Percentiles rank a stretch among this genome's conserved stretches.
These are phyloP conservation scores for Globisporangium yorkense DNA, from an alignment of 352 stramenopile genomes.

Conservation along the genomic window DNA sequence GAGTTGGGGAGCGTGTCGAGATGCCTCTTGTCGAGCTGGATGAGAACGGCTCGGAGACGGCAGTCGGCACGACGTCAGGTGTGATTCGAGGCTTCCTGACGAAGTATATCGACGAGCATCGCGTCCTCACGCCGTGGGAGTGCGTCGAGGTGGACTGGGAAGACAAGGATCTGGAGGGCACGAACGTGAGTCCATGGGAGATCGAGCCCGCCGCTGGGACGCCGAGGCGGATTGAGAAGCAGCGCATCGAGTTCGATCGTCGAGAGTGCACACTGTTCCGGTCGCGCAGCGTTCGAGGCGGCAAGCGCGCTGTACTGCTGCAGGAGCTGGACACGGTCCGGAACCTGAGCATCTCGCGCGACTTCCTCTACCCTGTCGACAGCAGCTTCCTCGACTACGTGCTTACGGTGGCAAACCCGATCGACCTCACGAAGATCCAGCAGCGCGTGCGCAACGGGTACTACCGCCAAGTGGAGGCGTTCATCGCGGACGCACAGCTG, in stretches of 20 bases:
- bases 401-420: slow-evolving; percentile 76
- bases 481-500: slow-evolving; percentile 71
- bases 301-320: slow-evolving; percentile 39
- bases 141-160: slow-evolving; percentile 71
- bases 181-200: slow-evolving; percentile 74
- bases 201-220: slow-evolving; percentile 40
- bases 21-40: slow-evolving; percentile 72
- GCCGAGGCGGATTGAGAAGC: slow-evolving; percentile 36
- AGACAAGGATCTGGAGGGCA: slow-evolving; percentile 59
- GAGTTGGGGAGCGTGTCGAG: slow-evolving; percentile 63
- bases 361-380: slow-evolving; percentile 79
- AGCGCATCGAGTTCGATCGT: slow-evolving; percentile 26
- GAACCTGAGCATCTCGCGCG: slow-evolving; percentile 59
- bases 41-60: slow-evolving; percentile 46
- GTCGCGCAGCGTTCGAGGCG: slow-evolving; percentile 39
- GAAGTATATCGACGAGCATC: slow-evolving; percentile 16
- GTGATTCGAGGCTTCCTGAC: slow-evolving; percentile 41
- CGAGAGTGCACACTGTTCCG: slow-evolving; percentile 35
- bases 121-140: slow-evolving; percentile 61
- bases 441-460: slow-evolving; percentile 56
- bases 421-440: slow-evolving; percentile 80
- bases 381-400: slow-evolving; percentile 75
- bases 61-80: slow-evolving; percentile 55
- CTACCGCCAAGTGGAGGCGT: slow-evolving; percentile 82
- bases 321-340: slow-evolving; percentile 60